Evolutionary conservation across 2,329 filamentous ascomycete genomes (phyloP), one percentile per base, ranked within the genome.

Genomic region (Curvularia sp.): DNA sequence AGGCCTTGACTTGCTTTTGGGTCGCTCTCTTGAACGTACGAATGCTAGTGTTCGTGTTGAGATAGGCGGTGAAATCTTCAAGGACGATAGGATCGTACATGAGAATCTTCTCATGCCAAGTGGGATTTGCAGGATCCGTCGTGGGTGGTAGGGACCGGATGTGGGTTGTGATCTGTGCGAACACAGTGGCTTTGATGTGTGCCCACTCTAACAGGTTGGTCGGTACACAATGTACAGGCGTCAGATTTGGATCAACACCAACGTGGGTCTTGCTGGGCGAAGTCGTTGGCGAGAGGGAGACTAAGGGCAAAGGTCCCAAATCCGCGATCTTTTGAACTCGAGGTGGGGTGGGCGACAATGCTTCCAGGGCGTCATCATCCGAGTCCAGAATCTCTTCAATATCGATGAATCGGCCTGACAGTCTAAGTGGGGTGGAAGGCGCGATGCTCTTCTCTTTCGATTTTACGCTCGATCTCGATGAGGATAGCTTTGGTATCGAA

Each of bases 101-200:
- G 5, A 98, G 81, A 47, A 99, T 97, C 78, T 93, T 96, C 77
- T 98, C 92, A 67, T 96, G 84, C 91, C 93, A 98, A 2, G 86
- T 92, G 2, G 82, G 83, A 2, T 74, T 70, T 5, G 69, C 74
- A 6, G 75, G 72, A 56, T 83, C 73, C 2, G 60, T 65, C 8
- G 74, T 77, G 2, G 76, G 76, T 5, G 76, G 78, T 28, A 82
- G 78, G 6, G 74, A 71, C 38, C 78, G 81, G 35, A 88, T 75
- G 2, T 81, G 79, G 10, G 74, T 66, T 5, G 82, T 83, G 51
- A 88, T 85, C 33, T 76, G 72, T 0, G 71, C 67, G 59, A 80
- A 82, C n/a, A 87, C 64, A 4, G 70, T 66, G 1, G 71, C 61
- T 46, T 77, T 71, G 30, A 80, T 63, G 28, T 60, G 47, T 0